phyloP scores from a whole-genome alignment of 169 alveolate species.

The Toxoplasma gondii region DNA sequence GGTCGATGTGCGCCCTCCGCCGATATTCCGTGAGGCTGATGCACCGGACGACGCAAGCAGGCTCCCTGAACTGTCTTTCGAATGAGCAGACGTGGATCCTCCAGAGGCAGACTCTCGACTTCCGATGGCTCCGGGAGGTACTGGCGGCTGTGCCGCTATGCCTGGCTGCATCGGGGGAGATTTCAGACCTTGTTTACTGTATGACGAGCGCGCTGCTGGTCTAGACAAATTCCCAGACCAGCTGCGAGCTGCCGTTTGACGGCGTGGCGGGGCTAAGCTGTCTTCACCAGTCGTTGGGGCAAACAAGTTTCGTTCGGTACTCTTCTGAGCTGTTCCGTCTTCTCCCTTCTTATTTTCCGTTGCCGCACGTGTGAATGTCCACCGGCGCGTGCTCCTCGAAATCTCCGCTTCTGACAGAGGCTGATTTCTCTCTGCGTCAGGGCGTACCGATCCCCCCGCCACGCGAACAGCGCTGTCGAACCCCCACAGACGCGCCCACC shows the following conservation, averaged over 20 bases:
- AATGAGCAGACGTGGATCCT: not conserved
- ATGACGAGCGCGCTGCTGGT: not conserved
- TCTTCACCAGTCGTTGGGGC: no score
- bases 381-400: conserved; percentile 22
- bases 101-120: not conserved
- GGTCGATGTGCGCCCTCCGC: not conserved
- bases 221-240: not conserved
- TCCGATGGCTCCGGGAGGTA: not conserved
- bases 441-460: not conserved
- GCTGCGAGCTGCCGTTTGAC: not conserved
- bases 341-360: not conserved
- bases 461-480: not conserved
- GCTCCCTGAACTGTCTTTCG: not conserved
- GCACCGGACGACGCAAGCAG: not conserved
- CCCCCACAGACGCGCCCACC: conserved; percentile 31
- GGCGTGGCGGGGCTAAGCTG: no score
- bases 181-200: not conserved
- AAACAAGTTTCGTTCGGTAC: no score
- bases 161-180: not conserved
- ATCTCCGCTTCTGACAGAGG: conserved; percentile 7
- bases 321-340: no score
- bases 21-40: not conserved
- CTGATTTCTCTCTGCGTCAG: not conserved
- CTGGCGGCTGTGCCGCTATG: conserved; percentile 3
- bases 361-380: not conserved